phyloP scores from a whole-genome alignment of 345 rosid genomes.

The Iberis pinnata region DNA sequence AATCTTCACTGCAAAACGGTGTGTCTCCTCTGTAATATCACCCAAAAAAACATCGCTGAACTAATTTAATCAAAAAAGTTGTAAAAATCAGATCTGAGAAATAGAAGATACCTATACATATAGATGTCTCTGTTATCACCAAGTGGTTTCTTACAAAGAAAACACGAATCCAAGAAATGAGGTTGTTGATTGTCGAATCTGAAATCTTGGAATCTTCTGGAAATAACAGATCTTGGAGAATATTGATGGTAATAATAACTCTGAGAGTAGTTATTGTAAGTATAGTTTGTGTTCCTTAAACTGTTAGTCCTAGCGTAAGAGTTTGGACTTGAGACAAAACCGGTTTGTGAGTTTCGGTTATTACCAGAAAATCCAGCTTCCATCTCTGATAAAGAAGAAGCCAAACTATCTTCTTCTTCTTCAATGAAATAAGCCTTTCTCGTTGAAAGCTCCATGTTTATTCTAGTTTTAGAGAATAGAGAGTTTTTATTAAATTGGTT shows the following conservation, averaged over 20 bases:
- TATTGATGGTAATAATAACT: slow-evolving; percentile 24
- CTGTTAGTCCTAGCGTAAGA: slow-evolving; percentile 39
- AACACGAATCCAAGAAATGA: slow-evolving; percentile 66
- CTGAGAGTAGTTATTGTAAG: too few relatives aligned
- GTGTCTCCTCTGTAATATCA: slow-evolving; percentile 61
- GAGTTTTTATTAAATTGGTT: neutral
- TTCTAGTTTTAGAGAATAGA: neutral
- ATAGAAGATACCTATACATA: slow-evolving; percentile 58
- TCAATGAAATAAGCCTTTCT: slow-evolving; percentile 44
- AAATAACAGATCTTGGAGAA: slow-evolving; percentile 45
- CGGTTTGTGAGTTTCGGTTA: slow-evolving; percentile 2
- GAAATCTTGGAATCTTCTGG: slow-evolving; percentile 53
- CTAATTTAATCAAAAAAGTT: too few relatives aligned
- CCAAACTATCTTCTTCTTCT: slow-evolving; percentile 44
- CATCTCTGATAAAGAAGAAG: slow-evolving; percentile 50
- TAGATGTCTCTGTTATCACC: slow-evolving; percentile 67
- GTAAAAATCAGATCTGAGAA: slow-evolving; percentile 19
- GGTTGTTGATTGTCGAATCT: slow-evolving; percentile 56
- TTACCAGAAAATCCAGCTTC: slow-evolving; percentile 54
- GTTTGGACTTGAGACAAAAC: slow-evolving; percentile 33
- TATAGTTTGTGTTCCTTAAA: slow-evolving; percentile 31
- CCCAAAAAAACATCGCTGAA: too few relatives aligned
- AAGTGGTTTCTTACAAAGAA: slow-evolving; percentile 59
- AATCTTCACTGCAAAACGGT: slow-evolving; percentile 84
- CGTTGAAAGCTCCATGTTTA: slow-evolving; percentile 29